Base-by-base conservation (phyloP, 176 grass and related monocot genomes). In the Dactylis glomerata region DNA sequence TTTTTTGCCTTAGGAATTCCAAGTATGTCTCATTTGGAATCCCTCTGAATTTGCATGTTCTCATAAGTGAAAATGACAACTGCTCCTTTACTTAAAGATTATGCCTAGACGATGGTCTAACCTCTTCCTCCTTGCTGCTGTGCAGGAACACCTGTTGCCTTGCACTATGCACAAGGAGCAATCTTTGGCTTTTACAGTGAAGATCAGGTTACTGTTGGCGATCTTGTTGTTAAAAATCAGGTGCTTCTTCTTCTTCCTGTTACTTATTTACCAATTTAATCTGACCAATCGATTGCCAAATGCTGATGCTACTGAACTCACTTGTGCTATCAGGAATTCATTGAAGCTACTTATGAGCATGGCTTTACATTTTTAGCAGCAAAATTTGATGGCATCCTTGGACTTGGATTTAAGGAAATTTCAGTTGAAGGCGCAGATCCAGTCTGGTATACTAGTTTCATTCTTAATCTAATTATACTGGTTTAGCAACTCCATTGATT, bases 361-460 rank as follows among this genome's bases (percentile, higher is more conserved):
- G 86, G 85, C 44, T 41, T 98, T 73, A 89, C 89, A 22, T 95
- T 95, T 37, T 38, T 95, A 74, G 65, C 54, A 34, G 93, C 91
- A 50, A 95, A 95, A 81, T 98, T 98, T 37, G 96, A 98, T 78
- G 96, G 96, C 72, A 98, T 95, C 73, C 93, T 98, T 78, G 96
- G 96, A 76, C 91, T 98, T 67, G 96, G 91, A 64, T 98, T 98
- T 79, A 66, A 95, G 79, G 96, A 94, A 76, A 98, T 98, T 78
- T 98, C 96, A 77, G 96, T 95, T 42, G 91, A 92, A 75, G 91
- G 80, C 9, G 76, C 91, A 37, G 78, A 68, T 44, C 96, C 93
- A 76, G 87, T 95, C 33, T 98, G 96, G 96, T 98, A 98, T 50
- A 69, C 33, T 13, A 66, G 3, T 20, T 52, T 70, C 4, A 11